Evolutionary conservation across 495 filamentous ascomycete species (phyloP).

Genomic region (Neurospora discreta): DNA sequence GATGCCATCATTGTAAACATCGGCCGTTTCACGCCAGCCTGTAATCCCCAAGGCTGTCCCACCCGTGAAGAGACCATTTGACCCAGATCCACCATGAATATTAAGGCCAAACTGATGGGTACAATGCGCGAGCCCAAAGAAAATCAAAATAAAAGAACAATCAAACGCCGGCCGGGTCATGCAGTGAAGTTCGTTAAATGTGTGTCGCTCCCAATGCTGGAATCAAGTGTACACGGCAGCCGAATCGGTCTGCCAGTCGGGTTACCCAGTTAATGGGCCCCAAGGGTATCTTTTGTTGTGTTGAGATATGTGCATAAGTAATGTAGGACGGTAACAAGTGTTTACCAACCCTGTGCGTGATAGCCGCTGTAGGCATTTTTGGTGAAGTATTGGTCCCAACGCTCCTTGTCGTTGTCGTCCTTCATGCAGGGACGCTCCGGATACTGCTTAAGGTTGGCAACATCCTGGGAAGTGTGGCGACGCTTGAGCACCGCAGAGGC

Average conservation of each 20-base stretch:
- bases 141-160: conserved; percentile 5
- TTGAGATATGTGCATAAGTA: conserved; percentile 18
- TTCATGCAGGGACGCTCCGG: conserved; percentile 45
- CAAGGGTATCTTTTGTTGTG: conserved; percentile 19
- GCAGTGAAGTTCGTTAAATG: conserved; percentile 28
- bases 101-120: conserved; percentile 16
- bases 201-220: conserved; percentile 26
- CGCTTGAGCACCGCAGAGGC: conserved; percentile 83
- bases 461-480: conserved; percentile 80
- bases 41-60: conserved; percentile 12
- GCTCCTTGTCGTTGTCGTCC: conserved; percentile 35
- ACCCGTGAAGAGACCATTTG: conserved; percentile 17
- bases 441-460: conserved; percentile 72
- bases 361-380: conserved; percentile 38
- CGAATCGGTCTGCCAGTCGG: conserved; percentile 17
- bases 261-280: conserved; percentile 9
- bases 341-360: conserved; percentile 44
- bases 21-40: conserved; percentile 19
- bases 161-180: conserved; percentile 34
- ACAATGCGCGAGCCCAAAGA: conserved; percentile 9
- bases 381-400: conserved; percentile 41
- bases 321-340: conserved; percentile 3
- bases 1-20: conserved; percentile 27
- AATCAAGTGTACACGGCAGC: conserved; percentile 33
- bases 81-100: conserved; percentile 10